Base-by-base conservation (phyloP, 2,329 filamentous ascomycete species). In the Fonsecaea pugnacius region DNA sequence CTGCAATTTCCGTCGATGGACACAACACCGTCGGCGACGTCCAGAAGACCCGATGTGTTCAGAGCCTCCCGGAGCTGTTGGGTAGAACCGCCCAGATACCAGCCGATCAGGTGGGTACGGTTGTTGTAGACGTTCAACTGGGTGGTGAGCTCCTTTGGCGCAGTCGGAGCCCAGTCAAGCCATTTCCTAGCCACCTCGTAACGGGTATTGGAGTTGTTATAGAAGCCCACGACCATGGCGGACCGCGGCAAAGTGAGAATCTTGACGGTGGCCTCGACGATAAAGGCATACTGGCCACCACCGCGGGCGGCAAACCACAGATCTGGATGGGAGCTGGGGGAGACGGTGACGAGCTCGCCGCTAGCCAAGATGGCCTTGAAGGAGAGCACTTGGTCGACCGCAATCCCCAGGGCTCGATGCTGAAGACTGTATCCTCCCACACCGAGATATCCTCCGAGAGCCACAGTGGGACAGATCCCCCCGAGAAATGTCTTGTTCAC, bases 341-440 rank as follows among this genome's bases (percentile, higher is more conserved):
- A 52, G 5, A 52, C 48, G 30, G 10, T 33, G 48, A 52, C 24
- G 6, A 52, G 48, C 48, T 52, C 48, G 30, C 48, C 48, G 48
- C 48, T 52, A 16, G 48, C 48, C 48, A 52, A 52, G 18, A 52
- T 30, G n/a, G 48, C 48, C 48, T 52, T 52, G 24, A 52, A 52
- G 12, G 48, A 52, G 30, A 52, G 24, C 12, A 52, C 48, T 21
- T 52, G 48, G 8, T 52, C 48, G 30, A 52, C 30, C 2, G 48
- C 48, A 30, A 52, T 27, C 10, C 48, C 48, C 3, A 52, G 48
- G 6, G 24, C 24, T 52, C 48, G 10, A 14, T 52, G 48, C 48
- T 52, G 48, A 18, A 33, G 24, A 8, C 30, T 52, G 48, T 52
- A 52, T 2, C 48, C 48, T 52, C 48, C 48, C 5, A 52, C 48